A percentile compares a stretch with the other conserved stretches of the same genome.
phyloP scores from a whole-genome alignment of 768 basidiomycete species.

The Rhizopogon vinicolor region DNA sequence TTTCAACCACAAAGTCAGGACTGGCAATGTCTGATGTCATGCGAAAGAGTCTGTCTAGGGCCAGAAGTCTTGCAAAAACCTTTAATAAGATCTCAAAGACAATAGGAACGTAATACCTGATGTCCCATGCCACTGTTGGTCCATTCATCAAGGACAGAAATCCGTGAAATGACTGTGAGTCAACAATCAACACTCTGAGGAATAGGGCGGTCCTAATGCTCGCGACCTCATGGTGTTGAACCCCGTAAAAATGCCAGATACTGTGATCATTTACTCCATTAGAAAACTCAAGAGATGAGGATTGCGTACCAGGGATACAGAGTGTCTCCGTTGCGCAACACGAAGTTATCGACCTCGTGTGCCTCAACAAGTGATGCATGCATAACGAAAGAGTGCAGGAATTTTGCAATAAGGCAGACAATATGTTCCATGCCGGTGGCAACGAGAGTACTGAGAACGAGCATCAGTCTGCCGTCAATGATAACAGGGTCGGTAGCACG shows the following conservation, averaged over 20 bases:
- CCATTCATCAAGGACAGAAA: slow-evolving; percentile 34
- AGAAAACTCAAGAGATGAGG: background rate
- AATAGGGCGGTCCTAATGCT: slow-evolving; percentile 51
- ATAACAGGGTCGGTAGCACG: slow-evolving; percentile 54
- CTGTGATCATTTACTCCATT: slow-evolving; percentile 29
- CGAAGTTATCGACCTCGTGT: slow-evolving; percentile 71
- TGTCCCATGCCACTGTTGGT: background rate
- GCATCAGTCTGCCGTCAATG: slow-evolving; percentile 52
- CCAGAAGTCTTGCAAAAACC: slow-evolving; percentile 30
- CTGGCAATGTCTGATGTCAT: slow-evolving; percentile 64
- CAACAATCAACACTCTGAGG: slow-evolving; percentile 56
- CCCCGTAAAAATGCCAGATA: slow-evolving; percentile 63
- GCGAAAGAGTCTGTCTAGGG: slow-evolving; percentile 46
- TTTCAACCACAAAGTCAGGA: slow-evolving; percentile 56
- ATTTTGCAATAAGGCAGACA: slow-evolving; percentile 52
- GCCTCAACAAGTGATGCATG: slow-evolving; percentile 57
- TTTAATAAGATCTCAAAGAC: slow-evolving; percentile 36
- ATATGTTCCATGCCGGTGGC: slow-evolving; percentile 44
- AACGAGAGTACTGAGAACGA: slow-evolving; percentile 48
- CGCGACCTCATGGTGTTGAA: slow-evolving; percentile 53
- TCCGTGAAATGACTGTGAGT: slow-evolving; percentile 54
- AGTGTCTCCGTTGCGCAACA: slow-evolving; percentile 54
- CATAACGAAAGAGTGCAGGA: slow-evolving; percentile 54
- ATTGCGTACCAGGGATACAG: slow-evolving; percentile 52
- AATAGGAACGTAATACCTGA: slow-evolving; percentile 24